Conservation (phyloP, 2,329 filamentous ascomycete genomes). For the Aspergillus costaricaensis region DNA sequence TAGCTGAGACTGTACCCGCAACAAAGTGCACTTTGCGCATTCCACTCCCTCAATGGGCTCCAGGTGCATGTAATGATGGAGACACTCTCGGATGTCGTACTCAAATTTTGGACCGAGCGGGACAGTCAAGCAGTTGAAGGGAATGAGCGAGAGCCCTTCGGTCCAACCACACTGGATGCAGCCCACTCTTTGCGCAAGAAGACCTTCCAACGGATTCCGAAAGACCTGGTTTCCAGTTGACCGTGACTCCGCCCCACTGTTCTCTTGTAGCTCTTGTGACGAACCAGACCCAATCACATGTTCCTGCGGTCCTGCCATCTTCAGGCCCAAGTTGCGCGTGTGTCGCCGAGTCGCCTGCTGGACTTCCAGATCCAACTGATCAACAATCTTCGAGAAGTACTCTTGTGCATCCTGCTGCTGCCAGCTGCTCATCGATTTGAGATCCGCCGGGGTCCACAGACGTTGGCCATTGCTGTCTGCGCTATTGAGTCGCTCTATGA, state of each 20-base stretch:
- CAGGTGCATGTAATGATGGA: slow-evolving; percentile 81
- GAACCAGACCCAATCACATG: slow-evolving; percentile 32
- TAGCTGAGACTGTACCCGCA: slow-evolving; percentile 58
- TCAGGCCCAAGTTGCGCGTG: slow-evolving; percentile 47
- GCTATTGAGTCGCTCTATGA: slow-evolving; percentile 71
- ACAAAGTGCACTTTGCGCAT: slow-evolving; percentile 85
- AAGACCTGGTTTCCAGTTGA: slow-evolving; percentile 32
- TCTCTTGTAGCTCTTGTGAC: slow-evolving; percentile 14
- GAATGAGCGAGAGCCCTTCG: slow-evolving; percentile 84
- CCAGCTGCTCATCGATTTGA: slow-evolving; percentile 93
- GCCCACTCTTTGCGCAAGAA: slow-evolving; percentile 83
- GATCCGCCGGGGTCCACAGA: slow-evolving; percentile 76
- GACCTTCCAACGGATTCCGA: slow-evolving; percentile 81
- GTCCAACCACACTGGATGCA: slow-evolving; percentile 84
- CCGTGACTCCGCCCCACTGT: slow-evolving; percentile 19
- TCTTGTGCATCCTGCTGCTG: slow-evolving; percentile 98
- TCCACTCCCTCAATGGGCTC: slow-evolving; percentile 88
- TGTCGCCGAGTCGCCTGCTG: slow-evolving; percentile 51
- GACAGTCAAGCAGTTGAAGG: slow-evolving; percentile 91
- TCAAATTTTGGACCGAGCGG: slow-evolving; percentile 68
- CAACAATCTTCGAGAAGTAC: slow-evolving; percentile 88
- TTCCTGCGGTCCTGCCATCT: slow-evolving; percentile 37
- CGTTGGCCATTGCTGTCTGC: slow-evolving; percentile 70
- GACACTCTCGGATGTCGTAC: slow-evolving; percentile 73
- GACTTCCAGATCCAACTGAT: slow-evolving; percentile 79